These are phyloP conservation scores for Galerina sulciceps DNA, from an alignment of 768 basidiomycete species.

Conservation along the genomic window DNA sequence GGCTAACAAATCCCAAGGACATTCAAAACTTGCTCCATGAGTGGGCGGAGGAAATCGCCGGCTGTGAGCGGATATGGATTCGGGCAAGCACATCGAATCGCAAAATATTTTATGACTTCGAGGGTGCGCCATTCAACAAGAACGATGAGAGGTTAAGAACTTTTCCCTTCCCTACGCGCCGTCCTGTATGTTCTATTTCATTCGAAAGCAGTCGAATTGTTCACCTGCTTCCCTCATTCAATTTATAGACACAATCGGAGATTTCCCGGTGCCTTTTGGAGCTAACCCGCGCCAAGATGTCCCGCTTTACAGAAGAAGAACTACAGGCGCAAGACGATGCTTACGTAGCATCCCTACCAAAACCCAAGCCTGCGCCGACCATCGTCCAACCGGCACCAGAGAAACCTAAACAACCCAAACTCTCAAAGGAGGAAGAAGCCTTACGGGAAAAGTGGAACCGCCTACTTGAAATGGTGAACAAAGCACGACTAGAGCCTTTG, in stretches of 20 bases:
- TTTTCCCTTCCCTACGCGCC: constrained; percentile 95
- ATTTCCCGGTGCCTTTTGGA: constrained; percentile 85
- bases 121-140: constrained; percentile 75
- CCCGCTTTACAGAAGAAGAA: constrained; percentile 84
- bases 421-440: constrained; percentile 82
- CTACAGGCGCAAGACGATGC: constrained; percentile 88
- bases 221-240: not conserved
- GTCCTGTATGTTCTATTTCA: constrained; percentile 67
- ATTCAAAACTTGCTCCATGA: constrained; percentile 82
- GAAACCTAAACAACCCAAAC: constrained; percentile 57
- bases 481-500: constrained; percentile 82
- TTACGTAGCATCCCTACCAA: constrained; percentile 87
- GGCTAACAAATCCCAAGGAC: constrained; percentile 55
- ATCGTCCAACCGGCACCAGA: constrained; percentile 38
- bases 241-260: constrained; percentile 85
- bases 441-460: constrained; percentile 82
- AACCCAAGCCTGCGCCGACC: constrained; percentile 62
- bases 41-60: constrained; percentile 86
- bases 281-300: constrained; percentile 81
- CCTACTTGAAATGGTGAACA: constrained; percentile 88
- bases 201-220: not conserved
- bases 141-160: constrained; percentile 83
- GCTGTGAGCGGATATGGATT: constrained; percentile 92
- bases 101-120: constrained; percentile 89
- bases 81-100: constrained; percentile 88